A percentile compares a stretch with the other conserved stretches of the same genome.
Evolutionary conservation across 495 filamentous ascomycete genomes (phyloP).

Genomic region (Halenospora varia): DNA sequence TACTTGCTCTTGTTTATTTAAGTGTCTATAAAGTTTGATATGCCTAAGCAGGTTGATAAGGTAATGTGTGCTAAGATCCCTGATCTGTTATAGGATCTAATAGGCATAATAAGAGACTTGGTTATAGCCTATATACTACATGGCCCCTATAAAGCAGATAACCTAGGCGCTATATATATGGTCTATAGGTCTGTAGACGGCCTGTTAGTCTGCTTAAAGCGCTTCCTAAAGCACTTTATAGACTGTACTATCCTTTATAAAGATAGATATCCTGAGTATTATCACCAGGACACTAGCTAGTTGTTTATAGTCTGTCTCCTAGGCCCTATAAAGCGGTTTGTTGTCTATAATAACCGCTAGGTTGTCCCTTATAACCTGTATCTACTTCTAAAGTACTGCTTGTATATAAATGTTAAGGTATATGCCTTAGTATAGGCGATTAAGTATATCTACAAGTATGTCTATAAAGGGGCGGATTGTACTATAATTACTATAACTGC

Average conservation of each 20-base stretch:
- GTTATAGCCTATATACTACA: background rate
- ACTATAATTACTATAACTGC: constrained; percentile 1
- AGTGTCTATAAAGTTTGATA: background rate
- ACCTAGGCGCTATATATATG: background rate
- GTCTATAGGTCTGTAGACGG: background rate
- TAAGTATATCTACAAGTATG: constrained; percentile 22
- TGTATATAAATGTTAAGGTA: constrained; percentile 17
- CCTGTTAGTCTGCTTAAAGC: background rate
- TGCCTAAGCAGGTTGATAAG: constrained; percentile 3
- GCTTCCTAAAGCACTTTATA: constrained; percentile 2
- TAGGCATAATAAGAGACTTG: background rate
- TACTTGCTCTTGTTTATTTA: constrained; percentile 6
- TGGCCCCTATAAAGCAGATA: background rate
- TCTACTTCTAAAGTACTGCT: constrained; percentile 10
- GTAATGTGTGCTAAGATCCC: constrained; percentile 7
- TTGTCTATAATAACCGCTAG: constrained; percentile 14
- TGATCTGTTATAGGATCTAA: background rate
- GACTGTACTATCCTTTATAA: background rate
- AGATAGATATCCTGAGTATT: constrained; percentile 1
- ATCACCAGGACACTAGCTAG: background rate
- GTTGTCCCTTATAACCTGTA: constrained; percentile 19
- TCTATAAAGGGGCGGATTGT: constrained; percentile 19
- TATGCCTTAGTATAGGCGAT: constrained; percentile 10
- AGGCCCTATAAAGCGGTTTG: background rate
- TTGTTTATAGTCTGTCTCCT: constrained; percentile 5